Conservation (phyloP, 495 filamentous ascomycete species). For the Penicillium coffeae region DNA sequence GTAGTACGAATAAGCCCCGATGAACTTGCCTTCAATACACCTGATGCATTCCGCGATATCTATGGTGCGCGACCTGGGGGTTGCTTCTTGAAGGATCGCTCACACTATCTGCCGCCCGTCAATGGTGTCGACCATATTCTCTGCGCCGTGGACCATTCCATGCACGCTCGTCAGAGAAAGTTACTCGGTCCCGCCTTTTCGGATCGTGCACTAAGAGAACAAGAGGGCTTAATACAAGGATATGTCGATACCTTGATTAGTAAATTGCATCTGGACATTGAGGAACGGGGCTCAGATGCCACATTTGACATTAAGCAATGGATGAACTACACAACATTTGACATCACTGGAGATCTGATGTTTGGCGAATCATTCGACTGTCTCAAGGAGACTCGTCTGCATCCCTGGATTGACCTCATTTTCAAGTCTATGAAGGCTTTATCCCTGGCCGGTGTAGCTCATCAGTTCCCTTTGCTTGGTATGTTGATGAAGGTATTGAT, state of each 20-base stretch:
- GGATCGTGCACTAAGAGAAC: slow-evolving; percentile 38
- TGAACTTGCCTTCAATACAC: slow-evolving; percentile 52
- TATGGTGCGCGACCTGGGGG: slow-evolving; percentile 45
- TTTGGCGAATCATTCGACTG: slow-evolving; percentile 51
- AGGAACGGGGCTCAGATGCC: neutral
- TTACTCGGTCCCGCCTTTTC: slow-evolving; percentile 46
- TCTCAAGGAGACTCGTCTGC: slow-evolving; percentile 36
- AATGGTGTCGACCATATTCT: slow-evolving; percentile 24
- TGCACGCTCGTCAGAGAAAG: slow-evolving; percentile 35
- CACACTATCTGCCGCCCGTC: slow-evolving; percentile 17
- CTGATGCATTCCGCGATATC: slow-evolving; percentile 56
- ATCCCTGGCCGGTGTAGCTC: slow-evolving; percentile 17
- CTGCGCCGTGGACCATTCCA: slow-evolving; percentile 13
- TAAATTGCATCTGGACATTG: slow-evolving; percentile 13
- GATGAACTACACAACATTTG: slow-evolving; percentile 44
- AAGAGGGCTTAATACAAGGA: slow-evolving; percentile 32
- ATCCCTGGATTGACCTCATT: slow-evolving; percentile 45
- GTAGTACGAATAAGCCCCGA: slow-evolving; percentile 55
- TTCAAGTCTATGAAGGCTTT: slow-evolving; percentile 31
- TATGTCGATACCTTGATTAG: slow-evolving; percentile 40
- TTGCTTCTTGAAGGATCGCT: slow-evolving; percentile 21
- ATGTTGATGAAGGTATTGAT: slow-evolving; percentile 9
- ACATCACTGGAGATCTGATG: slow-evolving; percentile 45
- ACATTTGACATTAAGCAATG: slow-evolving; percentile 22
- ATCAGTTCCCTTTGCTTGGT: slow-evolving; percentile 28